A percentile compares a stretch with the other conserved stretches of the same genome.
Conservation (phyloP, 1,284 basidiomycete species). For the Cryptococcus hybrid region DNA sequence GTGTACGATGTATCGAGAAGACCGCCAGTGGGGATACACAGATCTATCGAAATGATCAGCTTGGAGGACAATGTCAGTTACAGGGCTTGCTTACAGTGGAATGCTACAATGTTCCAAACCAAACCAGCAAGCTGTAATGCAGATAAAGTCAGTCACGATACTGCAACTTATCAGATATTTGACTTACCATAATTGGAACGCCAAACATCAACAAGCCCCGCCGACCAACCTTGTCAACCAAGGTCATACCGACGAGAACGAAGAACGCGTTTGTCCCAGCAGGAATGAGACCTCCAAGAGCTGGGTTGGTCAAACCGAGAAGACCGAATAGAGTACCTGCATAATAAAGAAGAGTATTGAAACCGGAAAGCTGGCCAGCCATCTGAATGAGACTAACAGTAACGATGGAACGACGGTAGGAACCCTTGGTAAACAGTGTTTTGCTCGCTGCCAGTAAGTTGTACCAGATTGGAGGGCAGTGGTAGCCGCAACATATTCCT, state of each 20-base stretch:
- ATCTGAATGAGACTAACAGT: conserved; percentile 15
- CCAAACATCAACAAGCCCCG: conserved; percentile 27
- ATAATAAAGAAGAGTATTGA: conserved; percentile 45
- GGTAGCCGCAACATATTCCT: conserved; percentile 22
- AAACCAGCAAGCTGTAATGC: conserved; percentile 19
- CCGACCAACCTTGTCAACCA: conserved; percentile 40
- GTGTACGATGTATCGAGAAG: conserved; percentile 18
- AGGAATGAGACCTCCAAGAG: conserved; percentile 34
- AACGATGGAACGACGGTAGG: conserved; percentile 25
- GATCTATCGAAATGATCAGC: neutral
- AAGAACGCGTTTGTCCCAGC: conserved; percentile 38
- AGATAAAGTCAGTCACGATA: neutral
- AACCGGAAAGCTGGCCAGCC: conserved; percentile 39
- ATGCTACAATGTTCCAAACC: conserved; percentile 31
- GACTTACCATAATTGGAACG: conserved; percentile 21
- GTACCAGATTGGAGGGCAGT: conserved; percentile 12
- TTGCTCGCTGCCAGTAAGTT: conserved; percentile 13
- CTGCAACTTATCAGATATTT: neutral
- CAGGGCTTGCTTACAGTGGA: conserved; percentile 17
- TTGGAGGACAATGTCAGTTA: neutral
- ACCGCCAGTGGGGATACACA: conserved; percentile 11
- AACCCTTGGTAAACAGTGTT: conserved; percentile 17
- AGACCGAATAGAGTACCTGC: conserved; percentile 35
- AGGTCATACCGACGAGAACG: conserved; percentile 30
- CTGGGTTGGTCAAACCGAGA: conserved; percentile 40